phyloP scores from a whole-genome alignment of 192 early-diverging fungal genomes.

The Mortierella alpina region DNA sequence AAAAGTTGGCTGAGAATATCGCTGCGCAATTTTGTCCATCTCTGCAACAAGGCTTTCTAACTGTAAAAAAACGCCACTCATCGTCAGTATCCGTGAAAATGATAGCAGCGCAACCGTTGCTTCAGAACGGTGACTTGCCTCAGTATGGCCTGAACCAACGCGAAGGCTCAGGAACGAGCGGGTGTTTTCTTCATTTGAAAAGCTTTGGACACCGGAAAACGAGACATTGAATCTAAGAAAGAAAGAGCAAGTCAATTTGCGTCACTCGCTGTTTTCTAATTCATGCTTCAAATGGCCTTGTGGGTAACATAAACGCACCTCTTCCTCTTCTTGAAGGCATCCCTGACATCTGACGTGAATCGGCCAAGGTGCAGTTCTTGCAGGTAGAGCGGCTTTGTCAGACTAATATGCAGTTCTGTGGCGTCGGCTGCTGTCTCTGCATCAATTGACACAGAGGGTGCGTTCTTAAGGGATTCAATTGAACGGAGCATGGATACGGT shows the following conservation, averaged over 20 bases:
- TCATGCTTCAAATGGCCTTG: background rate
- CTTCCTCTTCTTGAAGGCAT: constrained; percentile 25
- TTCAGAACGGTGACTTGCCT: constrained; percentile 8
- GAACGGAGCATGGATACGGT: constrained; percentile 34
- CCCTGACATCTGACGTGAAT: constrained; percentile 29
- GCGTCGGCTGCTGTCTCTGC: constrained; percentile 30
- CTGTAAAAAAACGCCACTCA: background rate
- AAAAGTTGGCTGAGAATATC: constrained; percentile 39
- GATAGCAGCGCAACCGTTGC: background rate
- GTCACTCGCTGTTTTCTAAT: background rate
- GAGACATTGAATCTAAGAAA: constrained; percentile 31
- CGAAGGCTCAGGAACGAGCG: constrained; percentile 48
- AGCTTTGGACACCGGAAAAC: constrained; percentile 39
- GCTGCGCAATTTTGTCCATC: constrained; percentile 34
- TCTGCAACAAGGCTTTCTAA: constrained; percentile 32
- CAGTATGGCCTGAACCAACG: constrained; percentile 36
- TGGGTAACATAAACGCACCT: constrained; percentile 9
- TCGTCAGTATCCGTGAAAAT: background rate
- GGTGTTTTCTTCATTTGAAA: constrained; percentile 39
- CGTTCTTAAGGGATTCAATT: constrained; percentile 6
- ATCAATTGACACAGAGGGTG: background rate
- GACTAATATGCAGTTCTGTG: constrained; percentile 37
- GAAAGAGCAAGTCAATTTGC: background rate
- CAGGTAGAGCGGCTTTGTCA: constrained; percentile 36
- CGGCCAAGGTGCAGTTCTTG: constrained; percentile 37